Percentiles rank a stretch among this genome's conserved stretches.
phyloP scores from a whole-genome alignment of 176 grass and related monocot genomes.

The Triticum dicoccoides region DNA sequence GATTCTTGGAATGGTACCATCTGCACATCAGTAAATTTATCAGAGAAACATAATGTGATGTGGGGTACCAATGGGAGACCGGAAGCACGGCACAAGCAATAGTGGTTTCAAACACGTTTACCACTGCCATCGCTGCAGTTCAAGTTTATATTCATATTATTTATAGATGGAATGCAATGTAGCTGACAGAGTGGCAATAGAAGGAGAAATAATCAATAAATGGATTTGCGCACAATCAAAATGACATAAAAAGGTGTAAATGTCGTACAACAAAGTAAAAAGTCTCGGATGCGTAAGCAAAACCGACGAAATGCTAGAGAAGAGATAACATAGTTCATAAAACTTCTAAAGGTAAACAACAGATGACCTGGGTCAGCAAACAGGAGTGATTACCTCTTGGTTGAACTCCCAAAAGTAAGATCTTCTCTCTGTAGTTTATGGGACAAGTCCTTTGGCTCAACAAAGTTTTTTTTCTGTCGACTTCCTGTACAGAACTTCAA shows the following conservation, averaged over 20 bases:
- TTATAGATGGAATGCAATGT: not conserved
- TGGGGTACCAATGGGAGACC: not conserved
- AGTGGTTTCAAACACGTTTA: constrained; percentile 4
- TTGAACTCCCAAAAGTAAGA: not conserved
- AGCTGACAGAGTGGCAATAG: not conserved
- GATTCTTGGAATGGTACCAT: not conserved
- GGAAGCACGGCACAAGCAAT: not conserved
- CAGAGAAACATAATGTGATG: constrained; percentile 4
- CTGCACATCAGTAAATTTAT: constrained; percentile 36
- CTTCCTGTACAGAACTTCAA: not conserved
- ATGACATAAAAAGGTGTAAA: constrained; percentile 9
- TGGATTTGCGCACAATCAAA: not conserved
- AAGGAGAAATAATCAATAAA: not conserved
- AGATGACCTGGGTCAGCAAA: constrained; percentile 1
- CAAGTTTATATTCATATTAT: not conserved
- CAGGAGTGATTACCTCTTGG: constrained; percentile 17
- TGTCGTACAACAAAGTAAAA: constrained; percentile 6
- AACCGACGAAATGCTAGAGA: not conserved
- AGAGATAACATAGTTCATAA: not conserved
- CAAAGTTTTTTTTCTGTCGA: not conserved
- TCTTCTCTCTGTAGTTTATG: not conserved
- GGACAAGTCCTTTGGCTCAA: not conserved
- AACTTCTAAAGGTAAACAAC: not conserved
- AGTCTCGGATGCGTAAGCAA: not conserved
- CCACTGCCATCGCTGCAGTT: not conserved